Percentiles rank a stretch among this genome's conserved stretches.
Evolutionary conservation across 345 rosid species (phyloP).

Genomic region (Gossypium herbaceum): DNA sequence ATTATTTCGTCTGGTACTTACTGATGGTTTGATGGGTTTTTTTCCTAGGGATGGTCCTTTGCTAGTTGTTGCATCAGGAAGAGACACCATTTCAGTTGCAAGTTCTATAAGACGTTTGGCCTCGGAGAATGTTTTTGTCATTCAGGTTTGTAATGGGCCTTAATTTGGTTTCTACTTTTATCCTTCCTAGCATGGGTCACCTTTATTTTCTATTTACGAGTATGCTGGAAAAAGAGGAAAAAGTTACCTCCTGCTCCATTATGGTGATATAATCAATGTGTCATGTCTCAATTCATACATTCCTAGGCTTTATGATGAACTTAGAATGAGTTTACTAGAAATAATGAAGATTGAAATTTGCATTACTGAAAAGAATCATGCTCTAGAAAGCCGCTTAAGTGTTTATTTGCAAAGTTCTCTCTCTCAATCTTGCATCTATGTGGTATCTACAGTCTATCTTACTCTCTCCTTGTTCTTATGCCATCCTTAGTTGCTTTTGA

Average conservation of each 20-base stretch:
- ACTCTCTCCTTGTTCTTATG: not conserved
- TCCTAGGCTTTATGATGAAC: not conserved
- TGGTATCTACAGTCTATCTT: not conserved
- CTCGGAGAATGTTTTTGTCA: constrained; percentile 75
- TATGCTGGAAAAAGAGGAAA: not conserved
- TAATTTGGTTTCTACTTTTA: constrained; percentile 8
- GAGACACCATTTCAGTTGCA: constrained; percentile 85
- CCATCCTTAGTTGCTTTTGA: not conserved
- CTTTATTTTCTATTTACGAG: not conserved
- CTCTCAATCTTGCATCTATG: not conserved
- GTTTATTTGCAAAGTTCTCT: not conserved
- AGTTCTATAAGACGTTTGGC: constrained; percentile 88
- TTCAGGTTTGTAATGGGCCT: constrained; percentile 57
- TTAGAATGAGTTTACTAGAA: not conserved
- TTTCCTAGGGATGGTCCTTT: constrained; percentile 84
- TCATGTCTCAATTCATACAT: not conserved
- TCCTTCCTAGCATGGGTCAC: not conserved
- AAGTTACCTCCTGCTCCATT: not conserved
- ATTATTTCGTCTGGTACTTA: not conserved
- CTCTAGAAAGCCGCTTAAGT: not conserved
- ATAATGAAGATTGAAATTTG: not conserved
- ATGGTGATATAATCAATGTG: not conserved
- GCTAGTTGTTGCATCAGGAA: constrained; percentile 87
- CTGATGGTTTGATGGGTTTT: not conserved
- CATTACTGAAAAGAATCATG: not conserved